These are phyloP conservation scores for Thuja plicata DNA, from an alignment of 83 land plant species.

Conservation along the genomic window DNA sequence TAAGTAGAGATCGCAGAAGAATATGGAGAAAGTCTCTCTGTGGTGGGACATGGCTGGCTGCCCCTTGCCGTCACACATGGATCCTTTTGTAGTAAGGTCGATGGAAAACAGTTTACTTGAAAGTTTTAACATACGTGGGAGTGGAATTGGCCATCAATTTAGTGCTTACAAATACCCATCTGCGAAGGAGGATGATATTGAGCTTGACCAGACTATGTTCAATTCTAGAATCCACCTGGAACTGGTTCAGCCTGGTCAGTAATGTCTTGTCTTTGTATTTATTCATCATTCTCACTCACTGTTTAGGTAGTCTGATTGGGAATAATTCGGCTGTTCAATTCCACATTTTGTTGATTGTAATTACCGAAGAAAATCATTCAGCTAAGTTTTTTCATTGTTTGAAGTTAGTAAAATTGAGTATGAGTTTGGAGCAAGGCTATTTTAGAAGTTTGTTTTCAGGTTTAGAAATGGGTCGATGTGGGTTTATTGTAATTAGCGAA, in stretches of 20 bases:
- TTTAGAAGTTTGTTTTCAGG: too few species aligned
- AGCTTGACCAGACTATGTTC: background rate
- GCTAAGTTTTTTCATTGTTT: background rate
- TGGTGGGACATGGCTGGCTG: conserved; percentile 1
- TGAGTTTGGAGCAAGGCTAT: background rate
- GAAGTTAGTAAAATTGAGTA: background rate
- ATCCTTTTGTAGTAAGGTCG: background rate
- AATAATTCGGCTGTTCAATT: background rate
- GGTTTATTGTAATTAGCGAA: too few species aligned
- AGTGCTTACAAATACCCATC: background rate
- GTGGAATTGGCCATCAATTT: background rate
- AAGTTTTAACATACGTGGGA: background rate
- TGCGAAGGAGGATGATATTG: background rate
- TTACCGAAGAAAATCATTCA: background rate
- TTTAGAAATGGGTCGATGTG: too few species aligned
- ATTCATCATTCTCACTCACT: too few species aligned
- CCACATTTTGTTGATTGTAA: background rate
- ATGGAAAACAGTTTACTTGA: background rate
- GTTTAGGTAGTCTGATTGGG: background rate
- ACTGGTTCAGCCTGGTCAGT: background rate
- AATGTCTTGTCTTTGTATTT: background rate
- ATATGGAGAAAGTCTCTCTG: background rate
- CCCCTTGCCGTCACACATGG: background rate
- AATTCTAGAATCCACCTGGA: background rate
- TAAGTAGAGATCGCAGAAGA: background rate